Base-by-base conservation (phyloP, 2,329 filamentous ascomycete genomes). In the Arachnopeziza araneosa region DNA sequence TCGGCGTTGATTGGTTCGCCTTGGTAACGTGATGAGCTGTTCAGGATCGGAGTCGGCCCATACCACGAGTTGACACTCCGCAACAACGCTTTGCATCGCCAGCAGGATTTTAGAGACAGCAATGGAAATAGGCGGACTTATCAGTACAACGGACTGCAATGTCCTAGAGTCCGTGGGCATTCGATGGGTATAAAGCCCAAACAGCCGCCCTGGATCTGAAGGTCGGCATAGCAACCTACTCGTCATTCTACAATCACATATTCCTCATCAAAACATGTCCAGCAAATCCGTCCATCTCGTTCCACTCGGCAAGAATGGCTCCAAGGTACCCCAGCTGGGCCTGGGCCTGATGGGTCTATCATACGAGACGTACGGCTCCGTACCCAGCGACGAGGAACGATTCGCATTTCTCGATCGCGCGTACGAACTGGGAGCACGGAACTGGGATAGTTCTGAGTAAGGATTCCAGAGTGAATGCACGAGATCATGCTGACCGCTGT, bases 331-430 rank as follows among this genome's bases (percentile, higher is more conserved):
- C 22, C 62, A 66, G 12, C n/a, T 72, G 7, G 71, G 71, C 36
- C 68, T 71, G 36, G 72, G 71, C 1, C 60, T 67, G 14, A 71
- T 73, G 69, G 69, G 69, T 48, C 54, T 74, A 36, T 63, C 61
- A n/a, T 32, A 55, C 22, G 54, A 26, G 0, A 50, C 58, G 0
- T 67, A 68, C 50, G 64, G 66, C 6, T 23, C 53, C 3, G 32
- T 54, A 24, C 55, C 62, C 1, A 59, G 22, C 3, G 74, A 78
- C 19, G 66, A 72, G 44, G 72, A 76, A 22, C 69, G 72, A 17
- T 69, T 78, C 21, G 65, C 62, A 2, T 57, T 78, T 5, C 70
- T 79, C 0, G 75, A 78, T 59, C 67, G 72, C 2, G 75, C 75
- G 2, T 67, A 72, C 22, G 70, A 75, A 21, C 61, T 70, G 10